phyloP scores from a whole-genome alignment of 208 protist genomes.

The Balamuthia mandrillaris region DNA sequence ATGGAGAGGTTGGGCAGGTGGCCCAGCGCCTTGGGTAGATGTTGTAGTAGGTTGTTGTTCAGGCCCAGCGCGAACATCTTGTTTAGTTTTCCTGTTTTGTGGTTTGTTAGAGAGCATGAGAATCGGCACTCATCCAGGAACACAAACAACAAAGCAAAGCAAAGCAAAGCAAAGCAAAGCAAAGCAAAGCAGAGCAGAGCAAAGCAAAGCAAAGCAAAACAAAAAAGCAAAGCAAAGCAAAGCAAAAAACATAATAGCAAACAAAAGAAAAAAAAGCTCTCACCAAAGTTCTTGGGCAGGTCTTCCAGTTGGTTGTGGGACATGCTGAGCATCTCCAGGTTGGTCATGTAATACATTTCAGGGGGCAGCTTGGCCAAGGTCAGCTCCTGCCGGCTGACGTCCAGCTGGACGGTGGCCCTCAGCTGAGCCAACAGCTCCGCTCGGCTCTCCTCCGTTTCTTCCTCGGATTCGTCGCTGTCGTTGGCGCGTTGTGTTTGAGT shows the following conservation, averaged over 20 bases:
- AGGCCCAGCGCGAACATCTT: background rate
- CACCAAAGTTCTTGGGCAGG: conserved; percentile 1
- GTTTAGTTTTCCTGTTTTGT: background rate
- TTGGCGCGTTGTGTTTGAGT: too few species aligned
- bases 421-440: background rate
- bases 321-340: background rate
- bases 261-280: background rate
- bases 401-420: background rate
- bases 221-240: background rate
- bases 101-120: too few species aligned
- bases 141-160: background rate
- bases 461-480: background rate
- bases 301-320: background rate
- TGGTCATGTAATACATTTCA: background rate
- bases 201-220: background rate
- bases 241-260: background rate
- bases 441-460: background rate
- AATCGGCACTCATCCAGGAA: background rate
- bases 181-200: background rate
- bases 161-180: background rate
- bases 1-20: background rate
- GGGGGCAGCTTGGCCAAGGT: background rate
- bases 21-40: background rate
- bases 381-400: background rate
- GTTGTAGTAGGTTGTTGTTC: background rate